These are phyloP conservation scores for Trametes pubescens DNA, from an alignment of 1,284 basidiomycete species.

Conservation along the genomic window DNA sequence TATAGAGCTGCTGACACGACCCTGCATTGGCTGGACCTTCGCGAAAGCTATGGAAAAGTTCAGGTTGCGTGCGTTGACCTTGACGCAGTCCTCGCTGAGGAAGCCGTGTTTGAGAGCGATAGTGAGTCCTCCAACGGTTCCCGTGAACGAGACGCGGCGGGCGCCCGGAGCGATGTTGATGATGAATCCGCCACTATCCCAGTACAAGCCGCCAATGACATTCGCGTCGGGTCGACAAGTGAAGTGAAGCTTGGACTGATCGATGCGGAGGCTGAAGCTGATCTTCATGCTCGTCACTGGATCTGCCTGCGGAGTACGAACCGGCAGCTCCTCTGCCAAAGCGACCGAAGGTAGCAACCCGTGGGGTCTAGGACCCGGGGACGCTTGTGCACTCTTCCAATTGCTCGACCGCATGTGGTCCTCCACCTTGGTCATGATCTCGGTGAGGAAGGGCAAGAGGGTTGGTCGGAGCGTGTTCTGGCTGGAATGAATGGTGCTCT, in stretches of 20 bases:
- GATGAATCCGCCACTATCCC: conserved; percentile 92
- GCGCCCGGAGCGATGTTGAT: conserved; percentile 78
- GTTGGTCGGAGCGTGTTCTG: conserved; percentile 84
- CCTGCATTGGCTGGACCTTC: conserved; percentile 51
- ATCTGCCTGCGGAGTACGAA: conserved; percentile 22
- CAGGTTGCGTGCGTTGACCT: conserved; percentile 78
- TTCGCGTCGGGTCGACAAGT: conserved; percentile 91
- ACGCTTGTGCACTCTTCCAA: conserved; percentile 35
- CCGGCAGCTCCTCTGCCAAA: conserved; percentile 17
- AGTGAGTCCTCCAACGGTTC: conserved; percentile 81
- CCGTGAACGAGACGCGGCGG: conserved; percentile 75
- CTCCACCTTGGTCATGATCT: conserved; percentile 72
- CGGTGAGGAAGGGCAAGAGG: conserved; percentile 84
- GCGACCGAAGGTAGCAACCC: conserved; percentile 25
- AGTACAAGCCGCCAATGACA: conserved; percentile 84
- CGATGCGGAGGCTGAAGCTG: conserved; percentile 87
- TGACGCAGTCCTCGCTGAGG: conserved; percentile 80
- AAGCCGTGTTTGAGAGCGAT: conserved; percentile 84
- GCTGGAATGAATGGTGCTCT: conserved; percentile 86
- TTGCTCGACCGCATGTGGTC: conserved; percentile 60
- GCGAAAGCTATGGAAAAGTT: conserved; percentile 74
- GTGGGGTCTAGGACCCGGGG: conserved; percentile 32
- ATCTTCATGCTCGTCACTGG: conserved; percentile 66
- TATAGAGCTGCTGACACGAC: conserved; percentile 60
- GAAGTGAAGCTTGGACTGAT: conserved; percentile 84